Evolutionary conservation across 2,329 filamentous ascomycete species (phyloP), one percentile per base, ranked within the genome.

Genomic region (Paecilomyces sp.): DNA sequence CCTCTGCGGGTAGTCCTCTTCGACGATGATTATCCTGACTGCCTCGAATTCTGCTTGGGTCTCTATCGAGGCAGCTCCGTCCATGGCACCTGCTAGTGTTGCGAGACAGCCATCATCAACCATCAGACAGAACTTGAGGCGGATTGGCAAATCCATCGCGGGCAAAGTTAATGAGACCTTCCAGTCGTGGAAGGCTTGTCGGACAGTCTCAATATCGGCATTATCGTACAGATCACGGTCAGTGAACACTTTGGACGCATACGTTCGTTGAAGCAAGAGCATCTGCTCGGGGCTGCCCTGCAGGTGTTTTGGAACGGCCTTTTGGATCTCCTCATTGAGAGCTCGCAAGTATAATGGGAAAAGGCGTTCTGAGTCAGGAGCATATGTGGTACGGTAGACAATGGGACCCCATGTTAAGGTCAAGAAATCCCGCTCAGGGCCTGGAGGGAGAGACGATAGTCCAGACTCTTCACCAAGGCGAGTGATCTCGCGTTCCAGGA

Each of bases 311-410:
- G 60, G 55, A 8, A 71, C 58, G 15, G 66, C 61, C 18, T 58
- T 57, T 33, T 60, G 60, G 12, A 90, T 71, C 80, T 90, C 58
- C 81, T 90, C 12, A 74, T 90, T 22, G 79, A 83, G 60, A 80
- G 82, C 36, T 75, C 81, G 33, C 67, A 75, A 5, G 74, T 69
- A 61, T 65, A 82, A 2, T 86, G 81, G 73, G 81, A 86, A 8
- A 84, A 91, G 71, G 8, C 62, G 63, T 55, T 69, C 58, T 3
- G 65, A 66, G 24, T 67, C 66, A 3, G 69, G 60, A 0, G 63
- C 63, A 55, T 71, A 71, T n/a, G 62, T 65, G 1, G 68, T 70
- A 50, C 66, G 64, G 54, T 68, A 72, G 30, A 71, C 56, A 15
- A 71, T 55, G 7, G 68, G 69, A 3, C 69, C 70, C 69, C 70